Percentiles rank a stretch among this genome's conserved stretches.
These are phyloP conservation scores for Aethionema arabicum DNA, from an alignment of 345 rosid species.

Conservation along the genomic window DNA sequence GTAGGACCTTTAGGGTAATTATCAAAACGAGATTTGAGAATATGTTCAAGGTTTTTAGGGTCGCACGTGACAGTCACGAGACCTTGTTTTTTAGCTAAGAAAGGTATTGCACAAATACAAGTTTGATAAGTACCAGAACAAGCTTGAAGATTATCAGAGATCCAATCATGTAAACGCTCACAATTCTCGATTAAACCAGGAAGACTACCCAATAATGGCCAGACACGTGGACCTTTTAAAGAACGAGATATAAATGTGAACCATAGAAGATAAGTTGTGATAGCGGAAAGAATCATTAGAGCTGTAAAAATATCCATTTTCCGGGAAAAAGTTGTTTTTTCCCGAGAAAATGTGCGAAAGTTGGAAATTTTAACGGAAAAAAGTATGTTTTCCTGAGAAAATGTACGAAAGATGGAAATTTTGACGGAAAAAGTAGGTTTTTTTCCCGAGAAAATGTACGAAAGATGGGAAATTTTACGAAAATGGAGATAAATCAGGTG, in stretches of 20 bases:
- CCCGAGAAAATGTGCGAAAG: neutral
- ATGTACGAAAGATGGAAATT: no score
- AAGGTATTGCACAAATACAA: conserved; percentile 87
- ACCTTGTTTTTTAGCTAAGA: conserved; percentile 78
- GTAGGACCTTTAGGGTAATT: conserved; percentile 98
- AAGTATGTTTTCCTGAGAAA: neutral
- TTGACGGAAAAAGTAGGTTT: no score
- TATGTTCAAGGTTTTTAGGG: conserved; percentile 82
- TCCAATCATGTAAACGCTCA: conserved; percentile 97
- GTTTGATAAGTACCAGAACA: conserved; percentile 98
- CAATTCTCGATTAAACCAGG: conserved; percentile 86
- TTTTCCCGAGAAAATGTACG: neutral
- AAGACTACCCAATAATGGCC: conserved; percentile 89
- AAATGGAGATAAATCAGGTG: no score
- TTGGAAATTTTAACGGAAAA: no score
- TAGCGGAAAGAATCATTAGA: conserved; percentile 57
- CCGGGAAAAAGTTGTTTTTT: neutral
- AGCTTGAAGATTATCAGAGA: conserved; percentile 86
- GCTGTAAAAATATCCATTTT: conserved; percentile 63
- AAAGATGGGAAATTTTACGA: no score
- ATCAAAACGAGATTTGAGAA: conserved; percentile 76
- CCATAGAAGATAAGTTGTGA: conserved; percentile 81
- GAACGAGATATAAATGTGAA: conserved; percentile 84
- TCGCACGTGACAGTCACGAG: conserved; percentile 98
- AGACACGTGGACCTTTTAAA: conserved; percentile 82